A percentile compares a stretch with the other conserved stretches of the same genome.
Conservation (phyloP, 2,329 filamentous ascomycete species). For the Teratosphaeria viscida region DNA sequence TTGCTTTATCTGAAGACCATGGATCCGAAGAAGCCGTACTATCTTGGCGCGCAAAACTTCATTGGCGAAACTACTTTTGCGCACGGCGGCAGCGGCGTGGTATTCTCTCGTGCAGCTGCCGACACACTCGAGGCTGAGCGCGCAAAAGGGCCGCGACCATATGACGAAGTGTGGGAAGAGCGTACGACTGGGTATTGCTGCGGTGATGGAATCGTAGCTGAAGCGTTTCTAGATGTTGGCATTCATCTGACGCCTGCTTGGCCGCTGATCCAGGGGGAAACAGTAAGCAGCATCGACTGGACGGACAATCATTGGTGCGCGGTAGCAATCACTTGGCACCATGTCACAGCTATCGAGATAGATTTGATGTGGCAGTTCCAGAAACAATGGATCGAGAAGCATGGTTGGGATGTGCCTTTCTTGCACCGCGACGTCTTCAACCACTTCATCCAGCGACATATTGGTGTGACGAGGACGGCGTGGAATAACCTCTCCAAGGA, state of each 20-base stretch:
- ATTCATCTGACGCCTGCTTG: conserved; percentile 35
- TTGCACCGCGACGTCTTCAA: conserved; percentile 25
- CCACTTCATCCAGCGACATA: conserved; percentile 22
- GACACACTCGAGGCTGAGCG: conserved; percentile 28
- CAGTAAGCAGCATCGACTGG: conserved; percentile 32
- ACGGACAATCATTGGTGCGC: conserved; percentile 34
- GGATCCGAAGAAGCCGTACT: conserved; percentile 35
- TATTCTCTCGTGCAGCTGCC: conserved; percentile 35
- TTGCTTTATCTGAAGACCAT: conserved; percentile 42
- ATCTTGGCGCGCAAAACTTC: conserved; percentile 38
- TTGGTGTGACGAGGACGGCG: conserved; percentile 19
- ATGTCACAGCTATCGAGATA: conserved; percentile 21
- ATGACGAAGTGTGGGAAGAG: conserved; percentile 31
- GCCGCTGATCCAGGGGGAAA: conserved; percentile 37
- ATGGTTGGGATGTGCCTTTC: conserved; percentile 24
- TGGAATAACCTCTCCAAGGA: conserved; percentile 27
- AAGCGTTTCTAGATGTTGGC: conserved; percentile 36
- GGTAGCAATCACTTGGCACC: conserved; percentile 30
- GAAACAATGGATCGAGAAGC: conserved; percentile 18
- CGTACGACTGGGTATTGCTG: conserved; percentile 40
- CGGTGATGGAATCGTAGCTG: conserved; percentile 45
- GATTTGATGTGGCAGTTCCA: conserved; percentile 25
- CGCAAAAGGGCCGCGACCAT: conserved; percentile 25
- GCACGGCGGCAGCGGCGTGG: conserved; percentile 34
- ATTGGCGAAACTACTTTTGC: conserved; percentile 30